phyloP scores from a whole-genome alignment of 2,329 filamentous ascomycete genomes.

The Aureobasidium sp. region DNA sequence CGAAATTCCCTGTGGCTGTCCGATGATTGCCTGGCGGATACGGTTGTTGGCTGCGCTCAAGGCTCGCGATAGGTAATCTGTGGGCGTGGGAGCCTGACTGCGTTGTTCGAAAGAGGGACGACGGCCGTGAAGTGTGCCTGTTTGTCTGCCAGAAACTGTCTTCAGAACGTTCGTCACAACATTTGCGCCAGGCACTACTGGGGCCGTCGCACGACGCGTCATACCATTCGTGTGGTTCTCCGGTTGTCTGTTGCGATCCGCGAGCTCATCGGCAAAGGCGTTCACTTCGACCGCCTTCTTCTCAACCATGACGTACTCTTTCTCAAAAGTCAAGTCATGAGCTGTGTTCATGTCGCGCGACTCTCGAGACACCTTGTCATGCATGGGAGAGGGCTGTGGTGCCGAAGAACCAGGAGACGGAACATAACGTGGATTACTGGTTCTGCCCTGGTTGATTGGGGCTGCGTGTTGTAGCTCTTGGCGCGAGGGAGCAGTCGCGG shows the following conservation, averaged over 20 bases:
- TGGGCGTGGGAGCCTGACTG: slow-evolving; percentile 65
- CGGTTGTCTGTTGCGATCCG: slow-evolving; percentile 41
- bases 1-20: slow-evolving; percentile 60
- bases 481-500: slow-evolving; percentile 16
- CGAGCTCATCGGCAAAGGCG: slow-evolving; percentile 90
- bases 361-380: slow-evolving; percentile 26
- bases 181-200: slow-evolving; percentile 58
- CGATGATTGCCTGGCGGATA: slow-evolving; percentile 51
- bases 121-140: slow-evolving; percentile 59
- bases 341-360: slow-evolving; percentile 52
- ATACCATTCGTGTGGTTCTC: slow-evolving; percentile 44
- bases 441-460: neutral
- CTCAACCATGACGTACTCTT: slow-evolving; percentile 93
- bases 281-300: slow-evolving; percentile 95
- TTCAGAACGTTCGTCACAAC: slow-evolving; percentile 68
- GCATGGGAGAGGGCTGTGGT: slow-evolving; percentile 25
- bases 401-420: slow-evolving; percentile 16
- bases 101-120: slow-evolving; percentile 70
- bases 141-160: slow-evolving; percentile 59
- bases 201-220: slow-evolving; percentile 69
- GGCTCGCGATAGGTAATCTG: slow-evolving; percentile 88
- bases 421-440: slow-evolving; percentile 4
- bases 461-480: slow-evolving; percentile 10
- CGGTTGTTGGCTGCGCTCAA: slow-evolving; percentile 84
- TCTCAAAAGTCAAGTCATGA: slow-evolving; percentile 80